These are phyloP conservation scores for Trichoderma asperellum DNA, from an alignment of 2,329 filamentous ascomycete genomes.

Conservation along the genomic window DNA sequence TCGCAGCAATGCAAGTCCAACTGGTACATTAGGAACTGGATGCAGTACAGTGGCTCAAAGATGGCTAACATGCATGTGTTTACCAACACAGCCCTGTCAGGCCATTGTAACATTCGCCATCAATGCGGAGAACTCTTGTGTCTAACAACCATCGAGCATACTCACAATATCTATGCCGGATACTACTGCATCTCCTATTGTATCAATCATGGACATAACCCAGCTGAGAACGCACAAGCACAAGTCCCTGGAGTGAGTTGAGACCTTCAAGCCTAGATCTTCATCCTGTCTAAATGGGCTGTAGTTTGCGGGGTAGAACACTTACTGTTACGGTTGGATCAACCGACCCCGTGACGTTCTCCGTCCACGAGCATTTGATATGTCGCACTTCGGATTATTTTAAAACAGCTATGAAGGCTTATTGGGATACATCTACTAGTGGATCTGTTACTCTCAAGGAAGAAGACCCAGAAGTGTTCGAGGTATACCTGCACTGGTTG, in stretches of 20 bases:
- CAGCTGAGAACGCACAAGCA: not conserved
- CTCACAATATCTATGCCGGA: not conserved
- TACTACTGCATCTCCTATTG: not conserved
- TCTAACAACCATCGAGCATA: not conserved
- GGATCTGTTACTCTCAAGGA: conserved; percentile 4
- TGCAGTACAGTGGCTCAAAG: no score
- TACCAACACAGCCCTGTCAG: no score
- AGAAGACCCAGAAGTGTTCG: conserved; percentile 14
- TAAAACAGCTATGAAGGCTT: conserved; percentile 18
- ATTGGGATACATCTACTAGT: conserved; percentile 13
- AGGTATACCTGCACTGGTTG: conserved; percentile 27
- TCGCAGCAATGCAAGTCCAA: not conserved
- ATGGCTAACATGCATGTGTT: no score
- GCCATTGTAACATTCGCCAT: no score
- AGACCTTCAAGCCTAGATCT: not conserved
- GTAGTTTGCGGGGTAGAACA: not conserved
- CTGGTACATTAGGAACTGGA: not conserved
- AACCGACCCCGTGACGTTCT: not conserved
- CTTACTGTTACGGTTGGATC: conserved; percentile 25
- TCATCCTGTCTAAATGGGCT: not conserved
- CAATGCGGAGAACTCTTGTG: no score
- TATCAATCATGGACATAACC: not conserved
- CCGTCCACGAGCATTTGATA: conserved; percentile 22
- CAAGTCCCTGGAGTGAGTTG: not conserved
- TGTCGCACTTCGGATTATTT: conserved; percentile 20